Evolutionary conservation across 352 stramenopile genomes (phyloP).

Genomic region (Phytophthora aleatoria): DNA sequence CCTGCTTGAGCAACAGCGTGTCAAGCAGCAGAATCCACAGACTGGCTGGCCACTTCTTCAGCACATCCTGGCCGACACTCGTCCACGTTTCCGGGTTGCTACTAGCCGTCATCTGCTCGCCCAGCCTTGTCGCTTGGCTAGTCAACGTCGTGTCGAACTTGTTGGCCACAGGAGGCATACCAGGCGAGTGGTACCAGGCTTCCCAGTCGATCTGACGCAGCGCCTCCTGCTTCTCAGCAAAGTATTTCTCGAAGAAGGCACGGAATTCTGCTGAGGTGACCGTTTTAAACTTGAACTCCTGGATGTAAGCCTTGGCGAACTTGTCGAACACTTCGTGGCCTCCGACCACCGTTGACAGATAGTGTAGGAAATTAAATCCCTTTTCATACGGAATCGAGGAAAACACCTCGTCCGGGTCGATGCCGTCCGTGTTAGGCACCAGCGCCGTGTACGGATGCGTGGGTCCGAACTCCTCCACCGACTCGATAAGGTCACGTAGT

Average conservation of each 20-base stretch:
- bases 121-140: conserved; percentile 43
- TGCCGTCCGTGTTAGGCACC: conserved; percentile 81
- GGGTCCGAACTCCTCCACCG: conserved; percentile 56
- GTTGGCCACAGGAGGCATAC: conserved; percentile 86
- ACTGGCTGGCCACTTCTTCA: conserved; percentile 52
- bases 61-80: conserved; percentile 21
- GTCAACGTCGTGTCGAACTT: conserved; percentile 90
- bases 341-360: conserved; percentile 74
- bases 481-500: conserved; percentile 43
- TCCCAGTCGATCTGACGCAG: conserved; percentile 92
- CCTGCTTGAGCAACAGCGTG: conserved; percentile 54
- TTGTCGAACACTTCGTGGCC: conserved; percentile 60
- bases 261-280: conserved; percentile 86
- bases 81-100: conserved; percentile 40
- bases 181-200: conserved; percentile 89
- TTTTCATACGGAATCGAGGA: conserved; percentile 97
- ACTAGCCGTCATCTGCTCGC: conserved; percentile 41
- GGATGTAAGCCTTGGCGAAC: conserved; percentile 94
- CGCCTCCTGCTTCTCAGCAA: conserved; percentile 50
- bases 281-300: conserved; percentile 88
- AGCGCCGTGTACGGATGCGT: conserved; percentile 89
- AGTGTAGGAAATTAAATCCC: conserved; percentile 79
- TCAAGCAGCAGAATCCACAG: conserved; percentile 68
- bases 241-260: conserved; percentile 77
- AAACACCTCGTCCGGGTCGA: conserved; percentile 97